These are phyloP conservation scores for Diaporthe sp. DNA, from an alignment of 2,329 filamentous ascomycete genomes.

Conservation along the genomic window DNA sequence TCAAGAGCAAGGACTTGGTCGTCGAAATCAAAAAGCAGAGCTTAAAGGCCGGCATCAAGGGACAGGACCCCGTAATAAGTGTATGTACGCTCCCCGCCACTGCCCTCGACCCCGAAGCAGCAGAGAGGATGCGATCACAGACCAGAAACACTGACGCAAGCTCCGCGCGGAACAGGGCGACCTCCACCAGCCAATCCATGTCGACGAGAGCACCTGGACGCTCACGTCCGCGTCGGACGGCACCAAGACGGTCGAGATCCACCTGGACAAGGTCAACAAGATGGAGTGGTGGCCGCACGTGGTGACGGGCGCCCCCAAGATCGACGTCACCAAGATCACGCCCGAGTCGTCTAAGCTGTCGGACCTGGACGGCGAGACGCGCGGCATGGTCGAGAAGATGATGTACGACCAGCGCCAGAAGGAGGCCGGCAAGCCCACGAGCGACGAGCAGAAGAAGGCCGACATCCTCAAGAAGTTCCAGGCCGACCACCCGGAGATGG, in stretches of 20 bases:
- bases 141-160: background rate
- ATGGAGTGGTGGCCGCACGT: constrained; percentile 99
- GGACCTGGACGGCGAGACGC: constrained; percentile 93
- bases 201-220: constrained; percentile 96
- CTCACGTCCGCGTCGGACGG: constrained; percentile 79
- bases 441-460: constrained; percentile 94
- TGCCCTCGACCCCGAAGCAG: background rate
- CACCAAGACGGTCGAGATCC: constrained; percentile 76
- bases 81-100: constrained; percentile 64
- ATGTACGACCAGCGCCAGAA: constrained; percentile 99
- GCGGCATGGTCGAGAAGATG: constrained; percentile 99
- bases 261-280: constrained; percentile 96
- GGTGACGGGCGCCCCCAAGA: constrained; percentile 84
- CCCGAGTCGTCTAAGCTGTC: constrained; percentile 92
- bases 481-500: constrained; percentile 78
- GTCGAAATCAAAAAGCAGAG: constrained; percentile 84
- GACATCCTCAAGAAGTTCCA: constrained; percentile 96
- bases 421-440: constrained; percentile 87
- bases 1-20: constrained; percentile 85
- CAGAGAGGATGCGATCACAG: background rate
- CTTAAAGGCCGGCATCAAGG: constrained; percentile 86
- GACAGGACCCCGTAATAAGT: constrained; percentile 84
- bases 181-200: constrained; percentile 80
- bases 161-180: constrained; percentile 71
- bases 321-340: constrained; percentile 94